These are phyloP conservation scores for Barnettozyma botsteinii DNA, from an alignment of 805 yeast species.

Conservation along the genomic window DNA sequence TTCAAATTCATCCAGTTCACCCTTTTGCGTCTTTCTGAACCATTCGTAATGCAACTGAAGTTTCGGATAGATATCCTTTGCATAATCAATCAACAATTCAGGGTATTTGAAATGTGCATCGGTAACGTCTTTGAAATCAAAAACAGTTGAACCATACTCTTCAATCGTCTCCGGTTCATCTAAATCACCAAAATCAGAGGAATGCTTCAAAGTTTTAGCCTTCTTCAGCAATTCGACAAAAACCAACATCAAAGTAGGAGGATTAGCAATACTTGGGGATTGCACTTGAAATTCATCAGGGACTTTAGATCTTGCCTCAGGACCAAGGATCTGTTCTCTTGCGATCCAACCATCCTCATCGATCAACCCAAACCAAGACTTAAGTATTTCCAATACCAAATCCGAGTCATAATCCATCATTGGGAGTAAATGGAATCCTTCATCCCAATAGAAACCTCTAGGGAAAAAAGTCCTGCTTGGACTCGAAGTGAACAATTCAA, in stretches of 20 bases:
- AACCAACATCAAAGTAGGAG: constrained; percentile 84
- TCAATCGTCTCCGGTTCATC: constrained; percentile 28
- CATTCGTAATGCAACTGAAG: constrained; percentile 74
- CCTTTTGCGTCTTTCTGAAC: constrained; percentile 78
- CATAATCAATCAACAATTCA: constrained; percentile 51
- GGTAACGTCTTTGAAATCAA: constrained; percentile 33
- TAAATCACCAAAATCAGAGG: constrained; percentile 11
- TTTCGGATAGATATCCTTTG: constrained; percentile 66
- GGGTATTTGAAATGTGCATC: constrained; percentile 52
- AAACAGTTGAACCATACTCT: constrained; percentile 18
- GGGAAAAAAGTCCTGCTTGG: constrained; percentile 96
- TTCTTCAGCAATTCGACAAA: constrained; percentile 52
- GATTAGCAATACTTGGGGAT: constrained; percentile 87
- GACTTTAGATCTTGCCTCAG: constrained; percentile 82
- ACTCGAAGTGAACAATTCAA: constrained; percentile 70
- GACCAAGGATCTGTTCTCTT: constrained; percentile 89
- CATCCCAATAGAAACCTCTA: constrained; percentile 98
- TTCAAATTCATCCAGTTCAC: constrained; percentile 66
- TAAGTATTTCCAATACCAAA: constrained; percentile 67
- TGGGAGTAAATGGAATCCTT: constrained; percentile 89
- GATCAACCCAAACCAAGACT: constrained; percentile 82
- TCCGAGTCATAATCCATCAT: constrained; percentile 79
- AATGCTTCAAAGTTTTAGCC: constrained; percentile 27
- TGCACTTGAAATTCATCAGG: constrained; percentile 81
- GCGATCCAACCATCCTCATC: constrained; percentile 97